A percentile compares a stretch with the other conserved stretches of the same genome.
phyloP scores from a whole-genome alignment of 768 basidiomycete genomes.

The Tulasnella sp. region DNA sequence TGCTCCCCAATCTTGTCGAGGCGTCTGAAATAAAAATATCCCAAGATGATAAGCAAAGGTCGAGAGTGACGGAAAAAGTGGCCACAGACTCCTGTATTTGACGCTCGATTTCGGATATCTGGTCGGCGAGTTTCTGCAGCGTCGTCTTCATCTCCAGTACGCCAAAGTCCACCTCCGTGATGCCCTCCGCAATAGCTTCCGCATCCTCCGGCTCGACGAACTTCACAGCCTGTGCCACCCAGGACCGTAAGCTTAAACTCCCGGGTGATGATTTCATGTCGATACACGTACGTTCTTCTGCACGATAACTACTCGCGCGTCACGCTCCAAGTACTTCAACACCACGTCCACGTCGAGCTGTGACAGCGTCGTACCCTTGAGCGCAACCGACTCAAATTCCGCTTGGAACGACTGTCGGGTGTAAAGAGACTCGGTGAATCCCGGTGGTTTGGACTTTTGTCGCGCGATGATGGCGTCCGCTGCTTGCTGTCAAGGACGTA shows the following conservation, averaged over 20 bases:
- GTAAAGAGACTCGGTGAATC: slow-evolving; percentile 64
- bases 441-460: slow-evolving; percentile 50
- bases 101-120: slow-evolving; percentile 67
- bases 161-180: slow-evolving; percentile 81
- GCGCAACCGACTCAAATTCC: slow-evolving; percentile 54
- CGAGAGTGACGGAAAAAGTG: background rate
- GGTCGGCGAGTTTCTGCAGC: slow-evolving; percentile 64
- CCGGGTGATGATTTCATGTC: background rate
- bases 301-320: slow-evolving; percentile 63
- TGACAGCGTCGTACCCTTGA: slow-evolving; percentile 51
- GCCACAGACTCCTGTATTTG: slow-evolving; percentile 71
- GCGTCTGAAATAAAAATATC: slow-evolving; percentile 51
- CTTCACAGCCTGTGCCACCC: slow-evolving; percentile 73
- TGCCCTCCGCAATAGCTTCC: slow-evolving; percentile 42
- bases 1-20: slow-evolving; percentile 67
- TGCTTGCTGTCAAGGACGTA: slow-evolving; percentile 45
- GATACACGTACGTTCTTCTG: slow-evolving; percentile 62
- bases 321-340: slow-evolving; percentile 77
- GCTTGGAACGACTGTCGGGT: slow-evolving; percentile 61
- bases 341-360: slow-evolving; percentile 70
- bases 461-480: slow-evolving; percentile 59
- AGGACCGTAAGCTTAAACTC: background rate
- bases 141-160: slow-evolving; percentile 80
- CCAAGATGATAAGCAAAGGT: background rate
- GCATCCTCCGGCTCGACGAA: slow-evolving; percentile 55